A percentile compares a stretch with the other conserved stretches of the same genome.
These are phyloP conservation scores for Trypanosoma scelopori DNA, from an alignment of 208 protist genomes.

Conservation along the genomic window DNA sequence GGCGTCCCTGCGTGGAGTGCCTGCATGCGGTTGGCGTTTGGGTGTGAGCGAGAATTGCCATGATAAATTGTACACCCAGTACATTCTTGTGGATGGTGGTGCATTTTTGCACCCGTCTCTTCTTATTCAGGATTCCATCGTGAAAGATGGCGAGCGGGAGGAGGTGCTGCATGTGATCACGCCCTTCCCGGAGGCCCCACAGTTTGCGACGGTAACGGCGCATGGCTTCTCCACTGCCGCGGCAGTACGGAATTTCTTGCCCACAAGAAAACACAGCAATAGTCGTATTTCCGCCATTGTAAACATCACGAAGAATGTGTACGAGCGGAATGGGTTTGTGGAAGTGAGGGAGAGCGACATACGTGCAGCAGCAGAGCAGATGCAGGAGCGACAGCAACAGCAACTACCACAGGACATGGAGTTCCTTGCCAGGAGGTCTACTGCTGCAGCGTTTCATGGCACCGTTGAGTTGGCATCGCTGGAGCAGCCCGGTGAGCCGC, in stretches of 20 bases:
- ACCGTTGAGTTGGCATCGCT: constrained; percentile 76
- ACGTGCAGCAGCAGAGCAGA: constrained; percentile 2
- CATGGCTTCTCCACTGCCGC: constrained; percentile 27
- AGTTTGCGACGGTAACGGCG: constrained; percentile 58
- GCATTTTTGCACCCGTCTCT: constrained; percentile 19
- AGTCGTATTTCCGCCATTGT: constrained; percentile 46
- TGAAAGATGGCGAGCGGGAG: constrained; percentile 38
- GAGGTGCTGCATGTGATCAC: constrained; percentile 72
- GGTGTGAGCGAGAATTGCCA: constrained; percentile 65
- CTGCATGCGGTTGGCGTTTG: constrained; percentile 64
- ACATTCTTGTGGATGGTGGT: constrained; percentile 43
- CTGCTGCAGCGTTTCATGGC: constrained; percentile 45
- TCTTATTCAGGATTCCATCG: constrained; percentile 58
- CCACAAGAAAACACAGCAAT: constrained; percentile 12
- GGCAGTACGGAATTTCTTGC: constrained; percentile 1
- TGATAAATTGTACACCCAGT: constrained; percentile 67
- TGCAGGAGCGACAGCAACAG: constrained; percentile 6
- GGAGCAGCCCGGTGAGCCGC: constrained; percentile 30
- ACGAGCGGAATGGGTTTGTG: constrained; percentile 45
- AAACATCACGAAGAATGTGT: constrained; percentile 52
- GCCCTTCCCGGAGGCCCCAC: constrained; percentile 33
- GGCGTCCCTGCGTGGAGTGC: constrained; percentile 44
- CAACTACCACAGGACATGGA: neutral
- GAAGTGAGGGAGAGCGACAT: constrained; percentile 54
- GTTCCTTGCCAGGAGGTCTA: constrained; percentile 18